These are phyloP conservation scores for Phylloporus sp. DNA, from an alignment of 1,284 basidiomycete genomes.

Conservation along the genomic window DNA sequence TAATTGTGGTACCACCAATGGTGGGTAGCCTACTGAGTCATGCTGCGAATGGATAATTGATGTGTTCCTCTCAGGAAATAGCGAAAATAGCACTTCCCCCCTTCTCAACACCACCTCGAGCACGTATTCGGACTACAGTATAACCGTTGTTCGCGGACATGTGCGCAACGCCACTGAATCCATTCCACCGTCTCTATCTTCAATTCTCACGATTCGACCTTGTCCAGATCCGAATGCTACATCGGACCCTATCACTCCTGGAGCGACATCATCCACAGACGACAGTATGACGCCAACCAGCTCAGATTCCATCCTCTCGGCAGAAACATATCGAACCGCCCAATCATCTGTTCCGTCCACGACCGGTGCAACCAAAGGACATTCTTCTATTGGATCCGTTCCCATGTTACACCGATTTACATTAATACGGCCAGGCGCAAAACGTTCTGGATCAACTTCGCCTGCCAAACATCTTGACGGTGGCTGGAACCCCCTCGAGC, in stretches of 20 bases:
- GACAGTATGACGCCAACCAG: conserved; percentile 31
- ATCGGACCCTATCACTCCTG: conserved; percentile 38
- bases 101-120: conserved; percentile 53
- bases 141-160: conserved; percentile 61
- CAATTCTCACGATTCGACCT: conserved; percentile 72
- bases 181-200: conserved; percentile 64
- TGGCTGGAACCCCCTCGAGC: conserved; percentile 76
- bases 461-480: conserved; percentile 40
- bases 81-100: conserved; percentile 54
- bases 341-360: conserved; percentile 57
- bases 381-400: conserved; percentile 61
- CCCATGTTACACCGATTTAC: conserved; percentile 84
- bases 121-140: conserved; percentile 66
- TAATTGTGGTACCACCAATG: conserved; percentile 40
- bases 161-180: conserved; percentile 43
- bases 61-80: conserved; percentile 35
- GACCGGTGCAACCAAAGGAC: conserved; percentile 71
- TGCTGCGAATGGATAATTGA: conserved; percentile 19
- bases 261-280: conserved; percentile 34
- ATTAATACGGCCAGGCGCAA: conserved; percentile 75
- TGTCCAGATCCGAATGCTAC: conserved; percentile 51
- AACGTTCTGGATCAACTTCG: conserved; percentile 43
- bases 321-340: conserved; percentile 72
- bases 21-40: conserved; percentile 32
- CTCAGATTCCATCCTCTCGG: conserved; percentile 56